These are phyloP conservation scores for Angomonas ambiguus DNA, from an alignment of 208 protist genomes.

Conservation along the genomic window DNA sequence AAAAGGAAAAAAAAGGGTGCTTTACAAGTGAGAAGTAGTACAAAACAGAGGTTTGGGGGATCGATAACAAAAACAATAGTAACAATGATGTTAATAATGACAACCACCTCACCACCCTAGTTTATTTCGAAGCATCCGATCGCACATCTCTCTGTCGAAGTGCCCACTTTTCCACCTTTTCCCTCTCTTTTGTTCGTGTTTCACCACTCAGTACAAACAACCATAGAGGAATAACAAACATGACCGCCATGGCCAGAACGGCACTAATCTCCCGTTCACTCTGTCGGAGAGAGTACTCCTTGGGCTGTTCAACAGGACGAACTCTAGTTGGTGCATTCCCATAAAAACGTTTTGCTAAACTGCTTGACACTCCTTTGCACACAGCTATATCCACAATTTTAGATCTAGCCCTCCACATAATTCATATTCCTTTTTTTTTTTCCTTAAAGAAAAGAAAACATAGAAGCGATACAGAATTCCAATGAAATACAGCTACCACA, in stretches of 20 bases:
- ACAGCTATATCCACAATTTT: too few species aligned
- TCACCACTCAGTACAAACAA: constrained; percentile 36
- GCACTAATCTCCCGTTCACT: constrained; percentile 50
- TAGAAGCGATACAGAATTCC: too few species aligned
- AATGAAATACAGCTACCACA: too few species aligned
- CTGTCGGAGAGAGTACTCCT: constrained; percentile 31
- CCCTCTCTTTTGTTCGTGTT: constrained; percentile 29
- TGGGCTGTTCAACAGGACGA: constrained; percentile 38
- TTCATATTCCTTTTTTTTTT: too few species aligned
- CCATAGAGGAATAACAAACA: constrained; percentile 53
- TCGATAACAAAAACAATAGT: too few species aligned
- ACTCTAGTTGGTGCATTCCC: constrained; percentile 54
- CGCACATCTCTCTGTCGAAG: constrained; percentile 18
- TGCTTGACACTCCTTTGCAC: too few species aligned
- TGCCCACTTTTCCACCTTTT: constrained; percentile 27
- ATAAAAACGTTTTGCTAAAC: too few species aligned
- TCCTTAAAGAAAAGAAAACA: too few species aligned
- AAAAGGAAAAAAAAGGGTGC: too few species aligned
- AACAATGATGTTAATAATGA: background rate
- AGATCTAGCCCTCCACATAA: too few species aligned
- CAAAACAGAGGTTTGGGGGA: too few species aligned
- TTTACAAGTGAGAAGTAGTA: too few species aligned
- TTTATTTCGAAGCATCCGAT: background rate
- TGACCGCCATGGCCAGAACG: constrained; percentile 36
- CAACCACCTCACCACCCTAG: background rate